A percentile compares a stretch with the other conserved stretches of the same genome.
phyloP scores from a whole-genome alignment of 2,329 filamentous ascomycete genomes.

The Ascochyta viciae-villosae region DNA sequence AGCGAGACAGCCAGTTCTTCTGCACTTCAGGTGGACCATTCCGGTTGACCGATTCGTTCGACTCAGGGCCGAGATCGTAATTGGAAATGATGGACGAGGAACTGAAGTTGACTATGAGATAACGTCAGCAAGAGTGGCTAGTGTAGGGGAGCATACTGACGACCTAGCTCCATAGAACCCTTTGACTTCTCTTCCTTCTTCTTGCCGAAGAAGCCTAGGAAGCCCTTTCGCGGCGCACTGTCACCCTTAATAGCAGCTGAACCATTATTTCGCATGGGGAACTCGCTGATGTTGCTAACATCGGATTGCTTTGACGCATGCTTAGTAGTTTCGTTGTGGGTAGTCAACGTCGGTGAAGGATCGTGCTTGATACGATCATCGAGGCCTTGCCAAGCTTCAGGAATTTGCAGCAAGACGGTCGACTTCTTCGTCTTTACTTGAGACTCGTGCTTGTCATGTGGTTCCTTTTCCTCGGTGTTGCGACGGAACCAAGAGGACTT shows the following conservation, averaged over 20 bases:
- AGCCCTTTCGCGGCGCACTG: constrained; percentile 48
- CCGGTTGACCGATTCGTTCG: constrained; percentile 58
- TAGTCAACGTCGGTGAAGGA: constrained; percentile 3
- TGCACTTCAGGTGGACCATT: constrained; percentile 55
- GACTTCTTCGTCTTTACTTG: constrained; percentile 38
- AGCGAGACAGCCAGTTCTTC: constrained; percentile 81
- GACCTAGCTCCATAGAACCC: constrained; percentile 40
- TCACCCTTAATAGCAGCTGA: constrained; percentile 48
- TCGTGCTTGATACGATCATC: constrained; percentile 45
- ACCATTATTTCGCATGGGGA: constrained; percentile 51
- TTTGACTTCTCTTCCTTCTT: constrained; percentile 53
- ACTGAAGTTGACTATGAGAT: constrained; percentile 34
- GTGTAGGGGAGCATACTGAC: constrained; percentile 41
- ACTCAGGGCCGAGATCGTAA: constrained; percentile 45
- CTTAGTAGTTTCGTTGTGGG: constrained; percentile 17
- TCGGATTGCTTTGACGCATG: constrained; percentile 33
- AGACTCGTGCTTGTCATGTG: constrained; percentile 33
- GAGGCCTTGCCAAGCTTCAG: constrained; percentile 46
- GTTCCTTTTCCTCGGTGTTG: constrained; percentile 42
- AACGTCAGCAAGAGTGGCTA: constrained; percentile 14
- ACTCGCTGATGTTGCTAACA: constrained; percentile 50
- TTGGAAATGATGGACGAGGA: constrained; percentile 40
- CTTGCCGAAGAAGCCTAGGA: constrained; percentile 62
- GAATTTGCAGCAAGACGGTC: constrained; percentile 38
- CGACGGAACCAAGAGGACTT: constrained; percentile 57